Percentiles rank a stretch among this genome's conserved stretches.
phyloP scores from a whole-genome alignment of 768 basidiomycete species.

The Trametes cubensis region DNA sequence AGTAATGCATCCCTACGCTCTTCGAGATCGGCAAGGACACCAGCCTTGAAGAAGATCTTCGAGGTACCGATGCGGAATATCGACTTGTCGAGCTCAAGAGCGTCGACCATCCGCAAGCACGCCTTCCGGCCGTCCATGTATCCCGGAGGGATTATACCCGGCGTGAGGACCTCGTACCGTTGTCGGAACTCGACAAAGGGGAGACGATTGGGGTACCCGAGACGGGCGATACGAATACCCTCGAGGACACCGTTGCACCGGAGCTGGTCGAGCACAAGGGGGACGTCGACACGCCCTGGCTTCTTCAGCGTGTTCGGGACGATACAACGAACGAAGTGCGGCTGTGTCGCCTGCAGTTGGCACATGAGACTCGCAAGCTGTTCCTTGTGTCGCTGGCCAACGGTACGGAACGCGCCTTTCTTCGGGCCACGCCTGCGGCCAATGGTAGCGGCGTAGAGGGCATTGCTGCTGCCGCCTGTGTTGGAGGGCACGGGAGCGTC shows the following conservation, averaged over 20 bases:
- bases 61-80: conserved; percentile 92
- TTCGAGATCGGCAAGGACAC: conserved; percentile 94
- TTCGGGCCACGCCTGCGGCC: conserved; percentile 78
- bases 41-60: conserved; percentile 99
- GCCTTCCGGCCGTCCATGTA: conserved; percentile 99
- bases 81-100: conserved; percentile 82
- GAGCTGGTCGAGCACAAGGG: conserved; percentile 93
- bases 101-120: conserved; percentile 86
- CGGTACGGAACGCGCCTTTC: conserved; percentile 96
- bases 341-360: conserved; percentile 91
- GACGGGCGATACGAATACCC: conserved; percentile 95
- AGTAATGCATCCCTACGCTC: conserved; percentile 88
- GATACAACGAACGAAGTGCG: conserved; percentile 98
- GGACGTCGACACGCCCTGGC: conserved; percentile 88
- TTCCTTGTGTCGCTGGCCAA: conserved; percentile 94
- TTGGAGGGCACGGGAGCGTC: conserved; percentile 44
- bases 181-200: conserved; percentile 98
- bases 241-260: conserved; percentile 99
- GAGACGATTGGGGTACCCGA: conserved; percentile 95
- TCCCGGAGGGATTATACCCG: conserved; percentile 88
- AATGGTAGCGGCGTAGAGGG: conserved; percentile 39
- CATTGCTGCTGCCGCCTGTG: conserved; percentile 42
- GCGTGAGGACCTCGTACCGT: conserved; percentile 94
- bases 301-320: conserved; percentile 93
- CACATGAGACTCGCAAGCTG: conserved; percentile 89